phyloP scores from a whole-genome alignment of 768 basidiomycete species.

The Xerocomus brunneocitrinus region DNA sequence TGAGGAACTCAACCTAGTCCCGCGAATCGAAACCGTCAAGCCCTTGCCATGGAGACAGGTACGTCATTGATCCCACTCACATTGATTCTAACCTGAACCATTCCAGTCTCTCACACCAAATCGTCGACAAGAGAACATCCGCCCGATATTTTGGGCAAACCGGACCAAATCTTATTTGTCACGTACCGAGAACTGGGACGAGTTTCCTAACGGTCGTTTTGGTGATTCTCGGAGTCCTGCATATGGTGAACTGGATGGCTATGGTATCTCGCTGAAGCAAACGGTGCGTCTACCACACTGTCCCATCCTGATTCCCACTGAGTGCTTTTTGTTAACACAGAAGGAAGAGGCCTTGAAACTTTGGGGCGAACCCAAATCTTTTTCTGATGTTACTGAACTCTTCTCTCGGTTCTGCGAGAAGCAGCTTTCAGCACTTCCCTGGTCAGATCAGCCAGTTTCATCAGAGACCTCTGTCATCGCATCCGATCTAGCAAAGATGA shows the following conservation, averaged over 20 bases:
- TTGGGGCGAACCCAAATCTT: constrained; percentile 77
- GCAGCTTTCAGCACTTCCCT: constrained; percentile 76
- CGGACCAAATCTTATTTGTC: constrained; percentile 91
- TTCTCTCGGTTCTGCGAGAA: constrained; percentile 83
- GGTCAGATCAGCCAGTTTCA: constrained; percentile 89
- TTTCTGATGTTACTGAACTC: constrained; percentile 62
- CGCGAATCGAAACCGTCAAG: constrained; percentile 85
- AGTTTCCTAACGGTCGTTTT: constrained; percentile 98
- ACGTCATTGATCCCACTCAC: constrained; percentile 15
- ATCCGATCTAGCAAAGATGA: constrained; percentile 75
- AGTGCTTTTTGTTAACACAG: constrained; percentile 41
- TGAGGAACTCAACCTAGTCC: constrained; percentile 85
- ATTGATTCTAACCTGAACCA: constrained; percentile 4
- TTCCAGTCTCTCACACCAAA: constrained; percentile 84
- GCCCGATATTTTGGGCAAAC: constrained; percentile 99
- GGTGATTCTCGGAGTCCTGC: constrained; percentile 97
- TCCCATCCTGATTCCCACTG: constrained; percentile 1
- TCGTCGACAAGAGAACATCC: constrained; percentile 85
- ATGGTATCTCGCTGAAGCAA: constrained; percentile 89
- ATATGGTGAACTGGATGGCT: constrained; percentile 96
- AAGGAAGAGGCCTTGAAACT: constrained; percentile 82
- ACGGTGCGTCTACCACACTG: constrained; percentile 45
- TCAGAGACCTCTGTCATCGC: constrained; percentile 81
- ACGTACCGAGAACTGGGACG: constrained; percentile 98
- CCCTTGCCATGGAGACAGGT: constrained; percentile 98